Evolutionary conservation across 805 yeast genomes (phyloP), one percentile per base, ranked within the genome.

Genomic region (Metschnikowia matae): DNA sequence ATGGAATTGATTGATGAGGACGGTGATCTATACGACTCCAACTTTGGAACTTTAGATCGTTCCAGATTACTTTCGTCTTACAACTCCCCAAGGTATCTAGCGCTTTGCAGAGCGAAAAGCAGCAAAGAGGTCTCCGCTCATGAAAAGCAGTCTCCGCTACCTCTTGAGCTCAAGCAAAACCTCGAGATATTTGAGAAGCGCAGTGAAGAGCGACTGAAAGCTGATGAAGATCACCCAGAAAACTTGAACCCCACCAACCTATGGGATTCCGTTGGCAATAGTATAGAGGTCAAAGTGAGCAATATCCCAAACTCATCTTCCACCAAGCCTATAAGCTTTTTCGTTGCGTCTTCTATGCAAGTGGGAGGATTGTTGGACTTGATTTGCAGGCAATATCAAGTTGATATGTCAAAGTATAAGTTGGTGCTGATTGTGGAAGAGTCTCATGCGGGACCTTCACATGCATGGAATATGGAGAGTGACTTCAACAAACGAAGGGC

Each of bases 1-100:
- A 62, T 92, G 33, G 87, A 87, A 50, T 74, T 92, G 20, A 90
- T 87, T 0, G 99, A 94, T 64, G 98, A 92, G 46, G 97, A 91
- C 63, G 92, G 92, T 6, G 97, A 95, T 46, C 84, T 87, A 36
- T 90, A 89, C 48, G 99, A 95, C 57, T 88, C 89, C 47, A 50
- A 50, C 20, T 91, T 94, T 71, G 98, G 98, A 1, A 81, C 91
- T 1, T 70, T 94, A 49, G 92, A 86, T 41, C 72, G 97, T 55
- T 75, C 80, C 0, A 73, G 91, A 48, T 59, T 71, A 3, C 71
- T 94, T 26, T 72, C 82, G 2, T 81, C 92, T 0, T 88, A 89
- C 64, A 87, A 89, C 21, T 85, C 83, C 48, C 75, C 77, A 4
- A 88, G 84, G 56, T 97, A 89, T 56, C 79, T 94, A 49, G 96